Conservation (phyloP, 2,329 filamentous ascomycete species). For the Penicillium sp. region DNA sequence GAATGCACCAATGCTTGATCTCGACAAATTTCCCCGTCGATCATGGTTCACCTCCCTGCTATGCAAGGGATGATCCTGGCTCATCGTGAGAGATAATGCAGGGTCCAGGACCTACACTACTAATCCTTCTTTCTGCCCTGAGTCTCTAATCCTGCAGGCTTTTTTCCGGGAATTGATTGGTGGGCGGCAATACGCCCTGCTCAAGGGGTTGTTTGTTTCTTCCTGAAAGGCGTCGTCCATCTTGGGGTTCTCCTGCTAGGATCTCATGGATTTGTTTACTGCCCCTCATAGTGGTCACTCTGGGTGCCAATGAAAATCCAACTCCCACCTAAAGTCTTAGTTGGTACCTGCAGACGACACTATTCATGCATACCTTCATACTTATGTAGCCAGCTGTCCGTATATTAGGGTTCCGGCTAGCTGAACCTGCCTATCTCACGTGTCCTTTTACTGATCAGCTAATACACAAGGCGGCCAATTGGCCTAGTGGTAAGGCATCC, state of each 20-base stretch:
- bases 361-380: too few species aligned
- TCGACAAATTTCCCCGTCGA: slow-evolving; percentile 15
- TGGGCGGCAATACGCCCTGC: not conserved
- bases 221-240: not conserved
- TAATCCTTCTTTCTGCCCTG: not conserved
- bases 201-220: not conserved
- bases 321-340: not conserved
- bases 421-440: too few species aligned
- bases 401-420: too few species aligned
- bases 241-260: not conserved
- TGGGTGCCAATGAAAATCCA: not conserved
- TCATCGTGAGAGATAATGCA: not conserved
- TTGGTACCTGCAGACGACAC: not conserved
- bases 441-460: not conserved
- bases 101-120: not conserved
- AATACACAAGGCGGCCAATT: slow-evolving; percentile 21
- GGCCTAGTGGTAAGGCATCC: slow-evolving; percentile 31
- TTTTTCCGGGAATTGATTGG: not conserved
- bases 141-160: too few species aligned
- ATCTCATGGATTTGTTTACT: not conserved
- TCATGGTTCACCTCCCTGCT: slow-evolving; percentile 12
- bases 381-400: too few species aligned
- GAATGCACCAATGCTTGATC: slow-evolving; percentile 24
- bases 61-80: slow-evolving; percentile 20
- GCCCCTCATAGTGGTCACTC: not conserved